Evolutionary conservation across 2,329 filamentous ascomycete genomes (phyloP).

Genomic region (Scedosporium boydii): DNA sequence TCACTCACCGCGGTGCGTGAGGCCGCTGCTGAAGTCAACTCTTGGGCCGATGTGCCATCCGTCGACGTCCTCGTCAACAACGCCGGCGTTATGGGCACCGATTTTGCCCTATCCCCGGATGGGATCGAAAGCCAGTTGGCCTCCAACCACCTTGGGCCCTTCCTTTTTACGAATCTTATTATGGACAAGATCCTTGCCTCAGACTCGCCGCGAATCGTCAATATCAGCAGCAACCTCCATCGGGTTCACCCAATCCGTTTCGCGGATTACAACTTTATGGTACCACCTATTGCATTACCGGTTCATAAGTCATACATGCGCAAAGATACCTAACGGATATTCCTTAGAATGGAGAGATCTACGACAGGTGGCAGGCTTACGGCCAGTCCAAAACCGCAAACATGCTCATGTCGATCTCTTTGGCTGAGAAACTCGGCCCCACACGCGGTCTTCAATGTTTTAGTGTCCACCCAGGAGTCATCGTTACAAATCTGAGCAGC

Average conservation of each 20-base stretch:
- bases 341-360: background rate
- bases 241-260: constrained; percentile 30
- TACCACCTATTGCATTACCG: too few relatives aligned
- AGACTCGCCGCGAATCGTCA: constrained; percentile 26
- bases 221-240: constrained; percentile 33
- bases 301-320: too few relatives aligned
- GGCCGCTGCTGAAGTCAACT: constrained; percentile 25
- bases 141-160: constrained; percentile 28
- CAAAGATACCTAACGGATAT: too few relatives aligned
- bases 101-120: constrained; percentile 20
- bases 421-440: constrained; percentile 21
- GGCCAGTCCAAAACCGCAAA: constrained; percentile 29
- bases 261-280: constrained; percentile 32
- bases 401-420: constrained; percentile 21
- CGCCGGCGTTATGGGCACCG: constrained; percentile 30
- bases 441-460: constrained; percentile 18
- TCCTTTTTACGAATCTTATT: constrained; percentile 29
- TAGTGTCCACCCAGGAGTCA: constrained; percentile 25
- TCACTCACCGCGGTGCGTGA: constrained; percentile 27
- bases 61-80: constrained; percentile 32
- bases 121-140: constrained; percentile 28
- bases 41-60: constrained; percentile 19
- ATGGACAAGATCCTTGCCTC: constrained; percentile 19
- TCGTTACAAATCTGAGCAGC: constrained; percentile 10
- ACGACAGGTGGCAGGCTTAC: constrained; percentile 21